Evolutionary conservation across 1,284 basidiomycete genomes (phyloP), one percentile per base, ranked within the genome.

Genomic region (Cryptococcus sp.): DNA sequence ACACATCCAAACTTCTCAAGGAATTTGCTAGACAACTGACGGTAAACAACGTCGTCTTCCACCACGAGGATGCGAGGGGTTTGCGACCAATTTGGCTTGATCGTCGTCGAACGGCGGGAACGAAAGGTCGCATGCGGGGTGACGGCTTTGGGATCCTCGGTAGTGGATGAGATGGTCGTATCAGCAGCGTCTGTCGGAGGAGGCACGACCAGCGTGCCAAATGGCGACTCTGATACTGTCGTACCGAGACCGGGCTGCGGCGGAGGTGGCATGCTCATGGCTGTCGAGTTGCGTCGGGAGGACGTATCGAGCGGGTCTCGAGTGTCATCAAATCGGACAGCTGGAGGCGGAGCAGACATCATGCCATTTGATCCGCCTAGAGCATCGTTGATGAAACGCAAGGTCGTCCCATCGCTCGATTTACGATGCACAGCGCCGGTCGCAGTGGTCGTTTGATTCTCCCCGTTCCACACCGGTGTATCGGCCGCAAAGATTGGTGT

Each of bases 1-100:
- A 88, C 87, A 75, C 93, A 97, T 50, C 94, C 94, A 78, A 95
- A 95, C 50, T 97, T 89, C 79, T 96, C 89, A 73, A 98, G 78
- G 76, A 97, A 96, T 80, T 95, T 96, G 82, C 86, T 90, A 64
- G 89, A 89, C 58, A 98, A 79, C 70, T 88, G 88, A 54, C 94
- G 81, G 73, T 88, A 93, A 23, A 97, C 91, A 16, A 89, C 89
- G 72, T 98, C 94, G 76, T 98, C 94, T 75, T 98, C 94, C 17
- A 98, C 94, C 4, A 98, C 84, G 54, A 98, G 79, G 53, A 97
- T 93, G 19, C 88, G 81, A 2, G 91, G 91, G 0, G 90, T 87
- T 0, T 91, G 88, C 0, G 89, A 87, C 91, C 91, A 93, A 5
- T 88, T 89, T 0, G 93, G 92, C 0, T 93, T 89, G 68, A 91